Conservation (phyloP, 805 yeast genomes). For the Isabelozyma pseudorhagii region DNA sequence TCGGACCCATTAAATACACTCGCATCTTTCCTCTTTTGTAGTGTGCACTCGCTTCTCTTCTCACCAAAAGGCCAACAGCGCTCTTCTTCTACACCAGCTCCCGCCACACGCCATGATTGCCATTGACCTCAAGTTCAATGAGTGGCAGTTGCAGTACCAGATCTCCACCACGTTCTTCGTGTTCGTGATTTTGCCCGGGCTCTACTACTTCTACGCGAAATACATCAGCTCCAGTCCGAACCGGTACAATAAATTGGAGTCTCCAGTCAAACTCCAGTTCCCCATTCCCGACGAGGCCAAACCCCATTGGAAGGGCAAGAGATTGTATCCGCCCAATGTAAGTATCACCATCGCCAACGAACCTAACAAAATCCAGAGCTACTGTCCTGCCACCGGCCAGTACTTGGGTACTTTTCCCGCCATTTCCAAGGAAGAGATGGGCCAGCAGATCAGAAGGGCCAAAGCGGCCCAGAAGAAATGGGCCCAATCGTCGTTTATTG, state of each 20-base stretch:
- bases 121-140: conserved; percentile 37
- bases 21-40: not conserved
- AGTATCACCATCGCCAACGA: conserved; percentile 57
- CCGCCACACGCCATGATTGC: conserved; percentile 30
- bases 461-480: conserved; percentile 52
- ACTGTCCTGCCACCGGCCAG: conserved; percentile 97
- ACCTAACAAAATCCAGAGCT: conserved; percentile 69
- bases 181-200: conserved; percentile 33
- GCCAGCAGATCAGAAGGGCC: conserved; percentile 54
- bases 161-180: conserved; percentile 42
- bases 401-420: conserved; percentile 70
- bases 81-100: not conserved
- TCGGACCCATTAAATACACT: not conserved
- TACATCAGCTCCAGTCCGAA: conserved; percentile 38
- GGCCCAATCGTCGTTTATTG: conserved; percentile 52
- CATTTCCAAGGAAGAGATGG: conserved; percentile 67
- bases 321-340: conserved; percentile 58
- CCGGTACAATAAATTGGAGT: conserved; percentile 40
- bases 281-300: conserved; percentile 73
- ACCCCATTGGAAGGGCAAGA: conserved; percentile 89
- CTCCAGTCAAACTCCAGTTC: conserved; percentile 46
- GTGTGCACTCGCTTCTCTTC: not conserved
- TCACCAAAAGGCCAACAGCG: not conserved
- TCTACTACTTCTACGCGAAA: conserved; percentile 32
- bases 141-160: conserved; percentile 44